These are phyloP conservation scores for Amphicarpaea edgeworthii DNA, from an alignment of 306 rosid genomes.

Conservation along the genomic window DNA sequence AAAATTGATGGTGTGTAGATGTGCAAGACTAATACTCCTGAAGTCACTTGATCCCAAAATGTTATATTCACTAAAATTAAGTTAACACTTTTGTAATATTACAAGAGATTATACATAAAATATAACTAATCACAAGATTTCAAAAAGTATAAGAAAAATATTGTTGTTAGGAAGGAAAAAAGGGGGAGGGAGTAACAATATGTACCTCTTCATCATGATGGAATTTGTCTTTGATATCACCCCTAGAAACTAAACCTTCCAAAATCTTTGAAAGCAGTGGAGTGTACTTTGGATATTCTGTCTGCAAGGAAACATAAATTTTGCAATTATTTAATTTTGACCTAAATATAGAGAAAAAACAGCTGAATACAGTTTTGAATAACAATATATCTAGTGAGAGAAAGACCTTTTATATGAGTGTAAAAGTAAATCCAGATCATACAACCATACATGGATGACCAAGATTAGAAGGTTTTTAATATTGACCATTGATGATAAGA, in stretches of 20 bases:
- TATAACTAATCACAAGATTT: slow-evolving; percentile 1
- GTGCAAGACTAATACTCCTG: not conserved
- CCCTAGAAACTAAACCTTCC: slow-evolving; percentile 78
- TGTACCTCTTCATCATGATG: slow-evolving; percentile 71
- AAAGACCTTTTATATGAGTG: too few species aligned
- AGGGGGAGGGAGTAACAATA: not conserved
- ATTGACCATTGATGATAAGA: too few species aligned
- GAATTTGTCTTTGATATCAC: slow-evolving; percentile 62
- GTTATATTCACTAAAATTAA: not conserved
- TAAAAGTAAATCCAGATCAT: too few species aligned
- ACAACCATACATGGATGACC: too few species aligned
- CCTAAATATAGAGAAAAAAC: slow-evolving; percentile 34
- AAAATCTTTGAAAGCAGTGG: slow-evolving; percentile 81
- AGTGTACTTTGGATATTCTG: slow-evolving; percentile 87
- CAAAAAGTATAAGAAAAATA: not conserved
- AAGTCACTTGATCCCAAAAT: slow-evolving; percentile 25
- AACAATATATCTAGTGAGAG: not conserved
- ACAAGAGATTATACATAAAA: slow-evolving; percentile 11
- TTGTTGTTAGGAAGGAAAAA: slow-evolving; percentile 28
- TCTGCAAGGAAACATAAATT: slow-evolving; percentile 62
- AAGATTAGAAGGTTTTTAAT: too few species aligned
- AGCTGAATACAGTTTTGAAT: slow-evolving; percentile 12
- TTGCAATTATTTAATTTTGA: slow-evolving; percentile 28
- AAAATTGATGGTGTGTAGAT: not conserved
- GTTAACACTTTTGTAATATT: not conserved